Evolutionary conservation across 331 rosid genomes (phyloP).

Genomic region (Malus hybrid): DNA sequence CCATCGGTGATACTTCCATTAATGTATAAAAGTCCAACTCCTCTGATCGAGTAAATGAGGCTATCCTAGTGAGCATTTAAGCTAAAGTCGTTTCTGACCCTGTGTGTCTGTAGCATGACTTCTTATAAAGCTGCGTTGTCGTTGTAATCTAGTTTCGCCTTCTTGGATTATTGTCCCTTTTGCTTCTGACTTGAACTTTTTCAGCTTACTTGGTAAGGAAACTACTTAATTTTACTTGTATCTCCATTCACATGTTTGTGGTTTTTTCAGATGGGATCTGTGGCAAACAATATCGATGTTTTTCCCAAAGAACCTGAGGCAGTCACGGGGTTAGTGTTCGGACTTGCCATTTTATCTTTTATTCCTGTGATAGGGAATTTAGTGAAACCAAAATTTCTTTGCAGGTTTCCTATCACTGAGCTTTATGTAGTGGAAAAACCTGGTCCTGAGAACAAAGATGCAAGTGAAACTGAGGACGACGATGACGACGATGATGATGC

Average conservation of each 20-base stretch:
- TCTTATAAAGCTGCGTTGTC: neutral
- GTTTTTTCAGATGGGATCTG: slow-evolving; percentile 19
- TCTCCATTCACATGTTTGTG: neutral
- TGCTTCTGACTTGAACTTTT: neutral
- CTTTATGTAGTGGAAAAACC: slow-evolving; percentile 6
- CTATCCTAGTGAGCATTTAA: neutral
- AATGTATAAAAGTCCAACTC: neutral
- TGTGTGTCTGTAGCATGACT: neutral
- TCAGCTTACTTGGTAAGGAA: neutral
- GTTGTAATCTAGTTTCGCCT: neutral
- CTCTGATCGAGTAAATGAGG: neutral
- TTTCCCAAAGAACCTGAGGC: slow-evolving; percentile 11
- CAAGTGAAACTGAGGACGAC: slow-evolving; percentile 23
- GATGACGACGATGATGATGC: slow-evolving; percentile 25
- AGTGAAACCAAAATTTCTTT: neutral
- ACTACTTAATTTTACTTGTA: neutral
- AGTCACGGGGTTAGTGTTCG: slow-evolving; percentile 10
- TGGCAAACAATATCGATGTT: neutral
- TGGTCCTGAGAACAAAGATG: slow-evolving; percentile 24
- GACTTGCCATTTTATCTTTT: neutral
- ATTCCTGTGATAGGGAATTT: neutral
- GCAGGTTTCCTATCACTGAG: slow-evolving; percentile 23
- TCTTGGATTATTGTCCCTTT: neutral
- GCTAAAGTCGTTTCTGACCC: neutral
- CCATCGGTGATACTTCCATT: neutral